Evolutionary conservation across 805 yeast genomes (phyloP).

Genomic region (Millerago galiae): DNA sequence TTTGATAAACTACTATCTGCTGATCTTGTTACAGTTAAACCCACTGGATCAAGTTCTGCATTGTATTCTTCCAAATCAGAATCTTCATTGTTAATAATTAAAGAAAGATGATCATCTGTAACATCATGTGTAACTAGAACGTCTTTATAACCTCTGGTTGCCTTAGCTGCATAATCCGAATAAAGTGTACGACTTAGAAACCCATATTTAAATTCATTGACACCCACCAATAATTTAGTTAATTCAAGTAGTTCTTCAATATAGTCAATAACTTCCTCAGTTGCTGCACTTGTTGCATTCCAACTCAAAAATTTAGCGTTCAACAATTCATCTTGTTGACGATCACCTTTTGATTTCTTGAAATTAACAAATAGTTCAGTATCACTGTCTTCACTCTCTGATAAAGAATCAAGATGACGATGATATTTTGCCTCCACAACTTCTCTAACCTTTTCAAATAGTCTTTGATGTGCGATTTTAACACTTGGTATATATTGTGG

Average conservation of each 20-base stretch:
- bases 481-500: conserved; percentile 48
- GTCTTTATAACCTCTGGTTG: conserved; percentile 28
- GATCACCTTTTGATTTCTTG: conserved; percentile 8
- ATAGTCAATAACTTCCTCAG: conserved; percentile 44
- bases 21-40: conserved; percentile 1
- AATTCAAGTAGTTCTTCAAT: conserved; percentile 39
- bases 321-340: conserved; percentile 24
- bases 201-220: conserved; percentile 43
- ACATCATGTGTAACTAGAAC: conserved; percentile 3
- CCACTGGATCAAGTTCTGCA: conserved; percentile 7
- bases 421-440: conserved; percentile 26
- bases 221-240: conserved; percentile 39
- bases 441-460: conserved; percentile 37
- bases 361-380: conserved; percentile 16
- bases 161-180: conserved; percentile 36
- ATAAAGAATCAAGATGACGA: neutral
- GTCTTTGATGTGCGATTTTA: conserved; percentile 39
- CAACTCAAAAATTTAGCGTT: conserved; percentile 39
- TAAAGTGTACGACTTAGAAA: conserved; percentile 42
- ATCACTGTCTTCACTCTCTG: conserved; percentile 21
- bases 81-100: neutral
- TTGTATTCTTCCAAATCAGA: neutral
- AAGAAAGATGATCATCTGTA: conserved; percentile 4
- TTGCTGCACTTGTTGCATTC: conserved; percentile 45
- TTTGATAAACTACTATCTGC: conserved; percentile 15